Conservation (phyloP, 1,139 yeast species). For the Saccharomyces hybrid region DNA sequence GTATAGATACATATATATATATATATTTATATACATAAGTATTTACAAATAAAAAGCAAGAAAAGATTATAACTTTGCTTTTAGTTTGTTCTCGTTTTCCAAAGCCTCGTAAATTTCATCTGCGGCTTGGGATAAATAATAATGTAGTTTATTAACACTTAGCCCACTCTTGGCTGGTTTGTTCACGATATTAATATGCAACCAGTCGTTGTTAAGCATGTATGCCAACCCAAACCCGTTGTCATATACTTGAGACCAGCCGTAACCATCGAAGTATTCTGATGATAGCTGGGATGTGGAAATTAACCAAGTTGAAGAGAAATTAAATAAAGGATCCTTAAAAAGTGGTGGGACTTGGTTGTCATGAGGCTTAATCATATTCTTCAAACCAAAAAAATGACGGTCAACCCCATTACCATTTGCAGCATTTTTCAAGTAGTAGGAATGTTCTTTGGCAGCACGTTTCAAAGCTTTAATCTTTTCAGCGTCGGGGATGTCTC, state of each 20-base stretch:
- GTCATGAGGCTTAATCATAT: constrained; percentile 50
- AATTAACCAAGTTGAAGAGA: constrained; percentile 77
- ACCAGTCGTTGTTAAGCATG: constrained; percentile 79
- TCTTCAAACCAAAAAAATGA: constrained; percentile 83
- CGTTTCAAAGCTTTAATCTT: constrained; percentile 63
- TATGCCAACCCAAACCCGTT: constrained; percentile 92
- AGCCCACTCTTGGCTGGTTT: constrained; percentile 60
- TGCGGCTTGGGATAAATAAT: constrained; percentile 70
- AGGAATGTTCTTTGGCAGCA: constrained; percentile 70
- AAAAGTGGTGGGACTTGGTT: constrained; percentile 56
- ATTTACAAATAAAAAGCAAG: neutral
- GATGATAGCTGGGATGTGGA: constrained; percentile 88
- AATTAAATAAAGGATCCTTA: constrained; percentile 65
- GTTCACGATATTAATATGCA: constrained; percentile 79
- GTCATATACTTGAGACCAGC: constrained; percentile 93
- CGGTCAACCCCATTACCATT: constrained; percentile 90
- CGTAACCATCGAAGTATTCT: constrained; percentile 86
- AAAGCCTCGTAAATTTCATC: constrained; percentile 72
- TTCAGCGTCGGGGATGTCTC: constrained; percentile 45
- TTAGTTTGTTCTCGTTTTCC: constrained; percentile 13
- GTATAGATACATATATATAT: neutral
- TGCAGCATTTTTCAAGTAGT: constrained; percentile 68
- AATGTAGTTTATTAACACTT: constrained; percentile 58
- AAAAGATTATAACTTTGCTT: constrained; percentile 18
- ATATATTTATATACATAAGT: neutral